These are phyloP conservation scores for Chlorophyllum brunneum DNA, from an alignment of 768 basidiomycete species.

Conservation along the genomic window DNA sequence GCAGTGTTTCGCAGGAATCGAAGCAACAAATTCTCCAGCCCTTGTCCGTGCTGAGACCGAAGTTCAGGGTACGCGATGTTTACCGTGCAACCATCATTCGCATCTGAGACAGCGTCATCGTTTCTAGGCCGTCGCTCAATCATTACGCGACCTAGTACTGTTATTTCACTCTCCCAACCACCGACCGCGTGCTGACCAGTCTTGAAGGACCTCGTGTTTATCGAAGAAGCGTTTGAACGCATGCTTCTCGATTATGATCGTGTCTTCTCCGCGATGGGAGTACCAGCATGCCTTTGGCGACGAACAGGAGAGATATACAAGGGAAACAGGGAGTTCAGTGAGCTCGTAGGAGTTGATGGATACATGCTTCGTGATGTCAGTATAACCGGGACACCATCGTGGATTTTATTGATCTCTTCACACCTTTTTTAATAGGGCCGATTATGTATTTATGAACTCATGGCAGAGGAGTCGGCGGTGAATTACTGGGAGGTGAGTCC, in stretches of 20 bases:
- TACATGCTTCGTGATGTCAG: conserved; percentile 83
- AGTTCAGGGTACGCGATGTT: conserved; percentile 61
- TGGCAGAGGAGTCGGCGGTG: conserved; percentile 96
- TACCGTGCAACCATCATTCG: background rate
- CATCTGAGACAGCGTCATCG: background rate
- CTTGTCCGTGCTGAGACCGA: conserved; percentile 77
- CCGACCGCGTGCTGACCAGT: conserved; percentile 3
- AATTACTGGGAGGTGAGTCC: conserved; percentile 89
- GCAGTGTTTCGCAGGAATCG: conserved; percentile 83
- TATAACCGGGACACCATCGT: conserved; percentile 3
- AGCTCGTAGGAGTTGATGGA: conserved; percentile 83
- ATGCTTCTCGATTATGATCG: conserved; percentile 94
- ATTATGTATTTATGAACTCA: conserved; percentile 94
- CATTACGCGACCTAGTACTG: conserved; percentile 75
- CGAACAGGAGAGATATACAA: conserved; percentile 99
- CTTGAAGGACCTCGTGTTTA: conserved; percentile 89
- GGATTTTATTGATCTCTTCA: background rate
- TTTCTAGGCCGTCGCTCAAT: conserved; percentile 70
- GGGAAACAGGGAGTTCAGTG: conserved; percentile 93
- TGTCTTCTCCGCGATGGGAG: conserved; percentile 92
- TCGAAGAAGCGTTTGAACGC: conserved; percentile 97
- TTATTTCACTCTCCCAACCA: background rate
- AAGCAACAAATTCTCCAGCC: conserved; percentile 91
- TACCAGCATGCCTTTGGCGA: conserved; percentile 95
- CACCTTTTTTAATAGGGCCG: conserved; percentile 54